Conservation (phyloP, 257 asterid species). For the Solanum rostratum region DNA sequence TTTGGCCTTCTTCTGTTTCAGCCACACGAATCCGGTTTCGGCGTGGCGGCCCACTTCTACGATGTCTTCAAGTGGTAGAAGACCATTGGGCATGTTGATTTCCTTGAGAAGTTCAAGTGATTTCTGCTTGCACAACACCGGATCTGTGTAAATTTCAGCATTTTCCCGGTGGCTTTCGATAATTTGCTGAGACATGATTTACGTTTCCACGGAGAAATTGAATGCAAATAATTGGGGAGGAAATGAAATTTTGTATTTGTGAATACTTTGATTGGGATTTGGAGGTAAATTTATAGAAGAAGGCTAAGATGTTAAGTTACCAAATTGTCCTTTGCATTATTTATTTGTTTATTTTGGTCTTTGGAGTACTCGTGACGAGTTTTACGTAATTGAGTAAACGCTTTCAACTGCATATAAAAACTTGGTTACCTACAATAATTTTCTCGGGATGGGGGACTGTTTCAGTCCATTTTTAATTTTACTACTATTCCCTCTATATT, state of each 20-base stretch:
- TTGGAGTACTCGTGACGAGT: neutral
- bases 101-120: constrained; percentile 44
- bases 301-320: neutral
- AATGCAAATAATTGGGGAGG: neutral
- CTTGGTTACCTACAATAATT: too few species aligned
- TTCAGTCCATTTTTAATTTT: too few species aligned
- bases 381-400: neutral
- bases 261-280: neutral
- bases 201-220: neutral
- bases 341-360: neutral
- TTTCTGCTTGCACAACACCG: constrained; percentile 45
- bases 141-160: constrained; percentile 53
- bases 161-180: constrained; percentile 41
- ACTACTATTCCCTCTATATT: too few species aligned
- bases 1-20: constrained; percentile 50
- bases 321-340: neutral
- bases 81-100: constrained; percentile 55
- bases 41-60: constrained; percentile 52
- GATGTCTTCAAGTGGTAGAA: constrained; percentile 63
- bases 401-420: neutral
- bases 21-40: constrained; percentile 59
- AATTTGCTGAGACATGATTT: constrained; percentile 10
- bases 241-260: neutral
- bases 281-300: neutral
- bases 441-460: too few species aligned